Evolutionary conservation across 352 stramenopile genomes (phyloP).

Genomic region (Phytopythium delawarense): DNA sequence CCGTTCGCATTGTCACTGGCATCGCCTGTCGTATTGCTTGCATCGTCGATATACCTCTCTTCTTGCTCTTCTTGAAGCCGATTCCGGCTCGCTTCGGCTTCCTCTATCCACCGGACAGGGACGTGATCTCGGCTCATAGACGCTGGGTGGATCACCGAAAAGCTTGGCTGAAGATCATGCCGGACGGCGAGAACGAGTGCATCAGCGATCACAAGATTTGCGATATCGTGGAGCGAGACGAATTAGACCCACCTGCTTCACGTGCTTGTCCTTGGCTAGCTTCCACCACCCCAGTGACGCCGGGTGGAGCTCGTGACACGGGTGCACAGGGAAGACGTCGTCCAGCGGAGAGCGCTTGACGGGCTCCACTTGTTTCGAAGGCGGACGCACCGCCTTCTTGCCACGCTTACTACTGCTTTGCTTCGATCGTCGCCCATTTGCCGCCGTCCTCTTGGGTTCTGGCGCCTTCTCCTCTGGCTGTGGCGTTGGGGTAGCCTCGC

Average conservation of each 20-base stretch:
- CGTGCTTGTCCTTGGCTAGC: slow-evolving; percentile 43
- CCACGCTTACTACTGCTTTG: slow-evolving; percentile 1
- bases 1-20: background rate
- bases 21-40: slow-evolving; percentile 11
- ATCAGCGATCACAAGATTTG: background rate
- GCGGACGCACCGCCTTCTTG: background rate
- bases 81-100: slow-evolving; percentile 26
- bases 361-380: background rate
- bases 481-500: background rate
- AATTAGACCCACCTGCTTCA: slow-evolving; percentile 18
- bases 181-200: background rate
- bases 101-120: slow-evolving; percentile 40
- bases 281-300: slow-evolving; percentile 64
- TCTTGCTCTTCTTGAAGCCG: slow-evolving; percentile 22
- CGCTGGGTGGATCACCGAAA: slow-evolving; percentile 37
- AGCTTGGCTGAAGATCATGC: slow-evolving; percentile 13
- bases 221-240: background rate
- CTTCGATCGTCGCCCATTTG: background rate
- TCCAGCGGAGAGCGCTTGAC: background rate
- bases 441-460: slow-evolving; percentile 2
- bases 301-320: slow-evolving; percentile 39
- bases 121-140: slow-evolving; percentile 25
- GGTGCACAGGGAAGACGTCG: background rate
- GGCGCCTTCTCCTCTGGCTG: slow-evolving; percentile 18
- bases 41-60: slow-evolving; percentile 16